A percentile compares a stretch with the other conserved stretches of the same genome.
Evolutionary conservation across 495 filamentous ascomycete species (phyloP).

Genomic region (Hypoxylon intermedium): DNA sequence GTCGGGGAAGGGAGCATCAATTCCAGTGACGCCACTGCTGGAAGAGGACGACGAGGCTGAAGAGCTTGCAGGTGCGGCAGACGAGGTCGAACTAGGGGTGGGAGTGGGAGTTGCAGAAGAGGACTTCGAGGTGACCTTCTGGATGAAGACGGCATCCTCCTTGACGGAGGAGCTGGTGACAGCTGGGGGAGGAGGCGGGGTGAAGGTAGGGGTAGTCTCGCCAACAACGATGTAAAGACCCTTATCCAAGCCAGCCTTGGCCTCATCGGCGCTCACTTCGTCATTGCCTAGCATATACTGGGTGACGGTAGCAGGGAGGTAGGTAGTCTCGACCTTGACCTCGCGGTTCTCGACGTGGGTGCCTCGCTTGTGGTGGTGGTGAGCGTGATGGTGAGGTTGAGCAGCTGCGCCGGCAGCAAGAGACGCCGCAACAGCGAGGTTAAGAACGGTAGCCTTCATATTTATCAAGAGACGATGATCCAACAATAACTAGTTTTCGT

Average conservation of each 20-base stretch:
- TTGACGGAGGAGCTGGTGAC: conserved; percentile 41
- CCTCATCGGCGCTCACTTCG: conserved; percentile 59
- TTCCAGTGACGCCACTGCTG: conserved; percentile 54
- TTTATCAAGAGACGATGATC: conserved; percentile 33
- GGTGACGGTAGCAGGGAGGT: conserved; percentile 60
- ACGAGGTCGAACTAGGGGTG: conserved; percentile 31
- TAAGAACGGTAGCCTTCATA: conserved; percentile 57
- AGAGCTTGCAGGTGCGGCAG: conserved; percentile 28
- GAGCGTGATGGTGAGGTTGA: conserved; percentile 56
- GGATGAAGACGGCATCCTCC: conserved; percentile 40
- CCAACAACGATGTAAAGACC: conserved; percentile 61
- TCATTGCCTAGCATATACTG: conserved; percentile 67
- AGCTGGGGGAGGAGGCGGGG: conserved; percentile 45
- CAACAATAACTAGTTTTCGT: conserved; percentile 22
- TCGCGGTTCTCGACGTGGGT: conserved; percentile 54
- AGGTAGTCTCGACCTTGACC: conserved; percentile 45
- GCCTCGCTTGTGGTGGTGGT: conserved; percentile 50
- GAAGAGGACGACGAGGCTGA: conserved; percentile 23
- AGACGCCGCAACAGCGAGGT: conserved; percentile 57
- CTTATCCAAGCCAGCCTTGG: conserved; percentile 67
- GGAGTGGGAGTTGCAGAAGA: conserved; percentile 21
- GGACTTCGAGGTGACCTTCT: conserved; percentile 39
- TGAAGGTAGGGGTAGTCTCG: conserved; percentile 53
- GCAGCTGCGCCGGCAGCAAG: conserved; percentile 51
- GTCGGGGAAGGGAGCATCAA: conserved; percentile 77